Base-by-base conservation (phyloP, 352 stramenopile genomes). In the Plasmopara viticola region DNA sequence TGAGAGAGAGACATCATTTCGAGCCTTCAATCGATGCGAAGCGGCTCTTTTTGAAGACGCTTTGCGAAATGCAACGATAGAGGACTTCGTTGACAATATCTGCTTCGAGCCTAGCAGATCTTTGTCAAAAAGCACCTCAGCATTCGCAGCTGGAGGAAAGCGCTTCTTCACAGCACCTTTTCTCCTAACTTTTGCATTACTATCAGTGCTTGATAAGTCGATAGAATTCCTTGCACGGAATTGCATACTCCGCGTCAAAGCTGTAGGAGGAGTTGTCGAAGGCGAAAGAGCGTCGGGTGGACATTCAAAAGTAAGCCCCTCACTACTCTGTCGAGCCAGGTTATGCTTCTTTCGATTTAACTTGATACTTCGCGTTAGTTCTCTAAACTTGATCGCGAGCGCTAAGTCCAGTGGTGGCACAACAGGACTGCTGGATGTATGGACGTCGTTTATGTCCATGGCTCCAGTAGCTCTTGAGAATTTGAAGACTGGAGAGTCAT, bases 331-430 rank as follows among this genome's bases (percentile, higher is more conserved):
- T 28, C 48, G 60, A 48, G 8, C 49, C 17, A 54, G 62, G 18
- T 56, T 46, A 31, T 50, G 49, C 10, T 64, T 63, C 9, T 66
- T 66, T 44, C 72, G 58, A 51, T 87, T 84, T 1, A 66, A 64
- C 41, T 77, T 68, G 49, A 87, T 75, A 31, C 86, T 53, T 9
- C 50, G 39, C 65, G 87, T 90, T 14, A 90, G 50, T 35, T 75
- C 51, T 45, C 81, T 69, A 61, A 87, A 90, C 53, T 87, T 87
- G 44, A 65, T 65, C n/a, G 66, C 53, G 20, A 87, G 46, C 15
- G 73, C 72, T 5, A 74, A 51, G 39, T 78, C 64, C 20, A 75
- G 45, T 13, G 49, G 56, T 37, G 51, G 58, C 12, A 64, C 39
- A 41, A 59, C 44, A 43, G 41, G 13, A 39, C 14, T 33, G 34